Base-by-base conservation (phyloP, 2,329 filamentous ascomycete genomes). In the Alternaria brassicicola region DNA sequence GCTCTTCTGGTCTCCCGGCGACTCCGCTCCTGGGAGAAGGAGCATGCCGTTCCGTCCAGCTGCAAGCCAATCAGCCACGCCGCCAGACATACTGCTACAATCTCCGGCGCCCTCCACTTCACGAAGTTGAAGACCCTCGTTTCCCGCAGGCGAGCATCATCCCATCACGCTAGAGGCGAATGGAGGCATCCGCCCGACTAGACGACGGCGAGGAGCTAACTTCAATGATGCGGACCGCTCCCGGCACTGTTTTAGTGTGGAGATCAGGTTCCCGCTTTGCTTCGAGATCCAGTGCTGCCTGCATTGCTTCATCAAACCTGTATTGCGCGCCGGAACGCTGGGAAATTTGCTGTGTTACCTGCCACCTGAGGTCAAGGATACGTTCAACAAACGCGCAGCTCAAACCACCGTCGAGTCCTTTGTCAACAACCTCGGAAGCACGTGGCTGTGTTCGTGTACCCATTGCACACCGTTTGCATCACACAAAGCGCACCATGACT, bases 191-290 rank as follows among this genome's bases (percentile, higher is more conserved):
- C 3, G 23, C 28, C 28, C 39, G 28, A 45, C 5, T 46, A 46
- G 26, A n/a, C 23, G 39, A 43, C 30, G 23, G 17, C 8, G 13
- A 33, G 38, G n/a, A 45, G 19, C 41, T 53, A 30, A 35, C 50
- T 7, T 23, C 10, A 10, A 26, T 38, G 23, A n/a, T 53, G 31
- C 50, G 50, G 50, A 53, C 50, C 39, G 50, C 50, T 53, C 41
- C 50, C 39, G 30, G 13, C 30, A 53, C 50, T 46, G 50, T 6
- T 35, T 45, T 53, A 38, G 50, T 41, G 13, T 13, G 8, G 1
- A 31, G 38, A 51, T 45, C 50, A 28, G 23, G 41, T 45, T 45
- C 23, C 30, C 30, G 39, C n/a, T 7, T 46, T 31, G 41, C 21
- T 9, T n/a, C 10, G 13, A 30, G 25, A 19, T 15, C 28, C 3